Evolutionary conservation across 371 early-diverging fungal species (phyloP).

Genomic region (Mucor mucedo): DNA sequence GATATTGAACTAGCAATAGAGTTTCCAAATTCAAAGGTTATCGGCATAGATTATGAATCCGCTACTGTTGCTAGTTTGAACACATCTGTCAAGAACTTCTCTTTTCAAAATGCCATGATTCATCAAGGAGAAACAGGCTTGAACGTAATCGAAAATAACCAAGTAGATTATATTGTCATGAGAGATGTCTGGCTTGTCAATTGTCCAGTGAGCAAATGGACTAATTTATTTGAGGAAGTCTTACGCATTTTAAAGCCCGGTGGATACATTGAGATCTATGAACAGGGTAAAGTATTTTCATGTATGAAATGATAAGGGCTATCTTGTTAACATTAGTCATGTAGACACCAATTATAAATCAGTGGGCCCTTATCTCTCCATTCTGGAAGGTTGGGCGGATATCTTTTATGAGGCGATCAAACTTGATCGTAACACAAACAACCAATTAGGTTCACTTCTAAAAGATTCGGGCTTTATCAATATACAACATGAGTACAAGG

Average conservation of each 20-base stretch:
- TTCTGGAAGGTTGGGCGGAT: constrained; percentile 14
- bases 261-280: constrained; percentile 28
- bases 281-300: constrained; percentile 6
- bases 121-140: constrained; percentile 34
- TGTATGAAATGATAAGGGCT: neutral
- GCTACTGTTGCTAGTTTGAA: constrained; percentile 20
- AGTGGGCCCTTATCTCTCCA: constrained; percentile 13
- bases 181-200: constrained; percentile 39
- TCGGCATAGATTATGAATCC: constrained; percentile 37
- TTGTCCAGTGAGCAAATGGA: constrained; percentile 35
- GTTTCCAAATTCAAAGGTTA: constrained; percentile 36
- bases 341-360: constrained; percentile 8
- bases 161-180: constrained; percentile 40
- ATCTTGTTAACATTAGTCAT: neutral
- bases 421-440: constrained; percentile 11
- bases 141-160: constrained; percentile 24
- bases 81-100: constrained; percentile 24
- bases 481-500: constrained; percentile 5
- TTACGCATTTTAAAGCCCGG: constrained; percentile 41
- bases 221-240: constrained; percentile 28
- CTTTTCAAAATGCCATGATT: constrained; percentile 27
- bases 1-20: constrained; percentile 42
- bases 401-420: constrained; percentile 18
- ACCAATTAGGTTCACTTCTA: constrained; percentile 9
- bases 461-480: constrained; percentile 15